These are phyloP conservation scores for Aphanomyces invadans DNA, from an alignment of 352 stramenopile genomes.

Conservation along the genomic window DNA sequence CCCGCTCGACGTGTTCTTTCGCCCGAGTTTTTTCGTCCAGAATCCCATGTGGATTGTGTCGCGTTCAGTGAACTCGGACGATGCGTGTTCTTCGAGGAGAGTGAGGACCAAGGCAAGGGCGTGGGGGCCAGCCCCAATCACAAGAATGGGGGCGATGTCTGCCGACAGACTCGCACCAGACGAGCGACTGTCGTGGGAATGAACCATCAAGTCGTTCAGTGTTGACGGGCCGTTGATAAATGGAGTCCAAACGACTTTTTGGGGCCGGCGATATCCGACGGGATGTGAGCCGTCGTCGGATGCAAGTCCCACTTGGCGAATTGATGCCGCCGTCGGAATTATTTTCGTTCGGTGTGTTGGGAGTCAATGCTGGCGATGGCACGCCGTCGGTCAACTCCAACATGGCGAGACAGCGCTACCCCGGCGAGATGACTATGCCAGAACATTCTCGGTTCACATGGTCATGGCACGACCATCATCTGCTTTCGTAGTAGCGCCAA, in stretches of 20 bases:
- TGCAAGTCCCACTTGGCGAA: not conserved
- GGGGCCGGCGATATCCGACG: too few species aligned
- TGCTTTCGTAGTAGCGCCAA: too few species aligned
- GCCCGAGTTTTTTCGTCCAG: not conserved
- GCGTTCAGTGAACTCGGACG: slow-evolving; percentile 11
- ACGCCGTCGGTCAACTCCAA: not conserved
- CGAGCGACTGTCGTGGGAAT: not conserved
- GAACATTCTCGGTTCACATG: too few species aligned
- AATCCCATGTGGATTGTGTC: slow-evolving; percentile 8
- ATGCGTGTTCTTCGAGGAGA: slow-evolving; percentile 14
- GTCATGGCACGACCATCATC: too few species aligned
- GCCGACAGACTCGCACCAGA: not conserved
- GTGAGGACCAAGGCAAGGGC: slow-evolving; percentile 16
- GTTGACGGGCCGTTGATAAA: too few species aligned
- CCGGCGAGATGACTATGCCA: too few species aligned
- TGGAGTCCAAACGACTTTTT: not conserved
- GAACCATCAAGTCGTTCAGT: not conserved
- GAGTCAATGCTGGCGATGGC: not conserved
- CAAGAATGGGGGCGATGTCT: slow-evolving; percentile 3
- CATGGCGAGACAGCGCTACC: not conserved
- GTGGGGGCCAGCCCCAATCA: slow-evolving; percentile 18
- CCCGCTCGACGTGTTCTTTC: too few species aligned
- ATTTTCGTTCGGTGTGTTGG: not conserved
- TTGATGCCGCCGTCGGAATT: not conserved
- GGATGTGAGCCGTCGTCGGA: not conserved